A percentile compares a stretch with the other conserved stretches of the same genome.
Conservation (phyloP, 208 protist species). For the Trypanosoma brucei region DNA sequence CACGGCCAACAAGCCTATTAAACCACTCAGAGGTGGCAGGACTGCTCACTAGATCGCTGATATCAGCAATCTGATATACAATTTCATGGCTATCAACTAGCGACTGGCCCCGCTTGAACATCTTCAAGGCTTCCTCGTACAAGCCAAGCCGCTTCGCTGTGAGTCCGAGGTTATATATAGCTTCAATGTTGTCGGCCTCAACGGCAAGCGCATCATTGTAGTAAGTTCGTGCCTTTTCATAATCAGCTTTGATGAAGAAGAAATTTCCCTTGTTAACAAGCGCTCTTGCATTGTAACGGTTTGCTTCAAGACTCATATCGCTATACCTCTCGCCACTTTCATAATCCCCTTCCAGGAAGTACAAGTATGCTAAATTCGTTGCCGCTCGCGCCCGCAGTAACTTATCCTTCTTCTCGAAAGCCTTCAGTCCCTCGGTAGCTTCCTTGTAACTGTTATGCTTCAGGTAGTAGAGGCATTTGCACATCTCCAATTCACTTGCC, state of each 20-base stretch:
- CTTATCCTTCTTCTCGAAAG: slow-evolving; percentile 95
- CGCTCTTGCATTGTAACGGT: slow-evolving; percentile 96
- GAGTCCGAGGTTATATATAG: slow-evolving; percentile 96
- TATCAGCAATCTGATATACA: slow-evolving; percentile 92
- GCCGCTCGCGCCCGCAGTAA: slow-evolving; percentile 86
- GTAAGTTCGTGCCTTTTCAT: slow-evolving; percentile 88
- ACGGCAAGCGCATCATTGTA: slow-evolving; percentile 94
- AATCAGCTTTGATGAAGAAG: slow-evolving; percentile 82
- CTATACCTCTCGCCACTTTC: slow-evolving; percentile 95
- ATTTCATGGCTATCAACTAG: slow-evolving; percentile 94
- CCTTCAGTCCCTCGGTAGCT: slow-evolving; percentile 91
- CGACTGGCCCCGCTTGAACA: slow-evolving; percentile 93
- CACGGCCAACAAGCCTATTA: slow-evolving; percentile 78
- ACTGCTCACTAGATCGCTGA: slow-evolving; percentile 85
- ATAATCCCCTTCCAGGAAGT: slow-evolving; percentile 97
- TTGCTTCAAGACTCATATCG: slow-evolving; percentile 89
- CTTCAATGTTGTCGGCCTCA: slow-evolving; percentile 96
- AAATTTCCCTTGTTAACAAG: slow-evolving; percentile 97
- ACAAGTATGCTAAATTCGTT: slow-evolving; percentile 97
- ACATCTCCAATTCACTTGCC: slow-evolving; percentile 94
- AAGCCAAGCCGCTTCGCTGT: slow-evolving; percentile 86
- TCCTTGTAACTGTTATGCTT: slow-evolving; percentile 92
- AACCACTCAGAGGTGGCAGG: slow-evolving; percentile 76
- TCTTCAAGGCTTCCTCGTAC: slow-evolving; percentile 90
- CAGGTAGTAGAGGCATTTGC: slow-evolving; percentile 93